phyloP scores from a whole-genome alignment of 352 stramenopile genomes.

The Globisporangium perplexum region DNA sequence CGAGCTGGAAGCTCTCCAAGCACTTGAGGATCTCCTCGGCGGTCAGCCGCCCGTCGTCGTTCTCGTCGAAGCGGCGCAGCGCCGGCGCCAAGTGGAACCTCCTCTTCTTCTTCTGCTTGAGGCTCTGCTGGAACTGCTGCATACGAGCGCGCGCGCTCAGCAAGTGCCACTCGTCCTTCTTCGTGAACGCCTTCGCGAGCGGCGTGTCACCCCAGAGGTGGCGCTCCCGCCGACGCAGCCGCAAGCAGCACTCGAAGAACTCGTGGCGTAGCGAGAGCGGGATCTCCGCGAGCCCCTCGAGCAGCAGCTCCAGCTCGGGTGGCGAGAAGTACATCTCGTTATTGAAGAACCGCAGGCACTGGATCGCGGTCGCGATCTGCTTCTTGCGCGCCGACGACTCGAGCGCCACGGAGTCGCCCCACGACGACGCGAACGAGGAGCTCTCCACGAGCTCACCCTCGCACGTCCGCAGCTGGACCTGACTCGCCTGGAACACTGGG shows the following conservation, averaged over 20 bases:
- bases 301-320: constrained; percentile 89
- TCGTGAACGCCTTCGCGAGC: constrained; percentile 97
- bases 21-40: constrained; percentile 76
- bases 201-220: constrained; percentile 93
- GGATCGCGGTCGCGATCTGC: constrained; percentile 42
- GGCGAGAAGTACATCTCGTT: constrained; percentile 98
- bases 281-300: constrained; percentile 59
- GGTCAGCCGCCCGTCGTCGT: constrained; percentile 55
- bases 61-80: constrained; percentile 66
- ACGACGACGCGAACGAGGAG: constrained; percentile 64
- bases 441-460: constrained; percentile 80
- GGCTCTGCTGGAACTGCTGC: constrained; percentile 82
- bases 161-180: constrained; percentile 96
- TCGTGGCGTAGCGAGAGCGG: constrained; percentile 70
- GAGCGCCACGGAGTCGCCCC: constrained; percentile 15
- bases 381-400: constrained; percentile 15
- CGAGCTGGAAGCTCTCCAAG: constrained; percentile 83
- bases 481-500: constrained; percentile 58
- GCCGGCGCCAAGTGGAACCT: constrained; percentile 45
- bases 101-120: constrained; percentile 60
- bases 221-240: constrained; percentile 93
- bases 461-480: constrained; percentile 70
- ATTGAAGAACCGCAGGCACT: constrained; percentile 98
- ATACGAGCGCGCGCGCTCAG: constrained; percentile 70
- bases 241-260: constrained; percentile 80